Evolutionary conservation across 441 rosid genomes (phyloP), one percentile per base, ranked within the genome.

Genomic region (Pelargonium myrrhifolium): DNA sequence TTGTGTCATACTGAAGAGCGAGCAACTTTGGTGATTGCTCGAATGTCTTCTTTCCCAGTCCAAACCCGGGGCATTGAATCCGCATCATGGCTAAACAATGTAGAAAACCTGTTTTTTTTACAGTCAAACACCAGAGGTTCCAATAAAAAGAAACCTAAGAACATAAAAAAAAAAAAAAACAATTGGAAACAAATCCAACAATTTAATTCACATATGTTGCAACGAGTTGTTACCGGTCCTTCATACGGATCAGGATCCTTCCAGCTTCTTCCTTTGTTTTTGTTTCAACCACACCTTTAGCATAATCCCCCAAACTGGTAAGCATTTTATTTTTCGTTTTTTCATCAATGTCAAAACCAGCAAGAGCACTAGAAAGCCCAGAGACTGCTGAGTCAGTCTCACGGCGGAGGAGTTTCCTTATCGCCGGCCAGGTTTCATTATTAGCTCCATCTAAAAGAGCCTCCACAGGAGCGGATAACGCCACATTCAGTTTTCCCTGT

Each of bases 11-110:
- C 99, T 6, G 92, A 85, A 68, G 92, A 86, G 72, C 96, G 96
- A 77, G 99, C 97, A 74, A 83, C 72, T 85, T 89, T 92, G 21
- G 97, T 95, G 69, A 95, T 90, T 66, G 95, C 90, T 75, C 96
- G 84, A 77, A 95, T 92, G 77, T 95, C 98, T 83, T 95, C 99
- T 35, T 87, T 87, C 76, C 99, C 97, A 15, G 90, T 92, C 99
- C 99, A 95, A 74, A 95, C 84, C 58, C 98, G 92, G n/a, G 99
- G 97, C 91, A 95, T 92, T 70, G 99, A 95, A 76, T 95, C 98
- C 66, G 95, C 75, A 82, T 92, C 99, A 74, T 87, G 96, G 84
- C 93, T 89, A 70, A 92, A 95, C 74, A 90, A 73, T 73, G 80
- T 82, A 58, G 97, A 77, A 87, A 95, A 95, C 84, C 99, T 95